These are phyloP conservation scores for Solanum tacnaense DNA, from an alignment of 257 asterid genomes.

Conservation along the genomic window DNA sequence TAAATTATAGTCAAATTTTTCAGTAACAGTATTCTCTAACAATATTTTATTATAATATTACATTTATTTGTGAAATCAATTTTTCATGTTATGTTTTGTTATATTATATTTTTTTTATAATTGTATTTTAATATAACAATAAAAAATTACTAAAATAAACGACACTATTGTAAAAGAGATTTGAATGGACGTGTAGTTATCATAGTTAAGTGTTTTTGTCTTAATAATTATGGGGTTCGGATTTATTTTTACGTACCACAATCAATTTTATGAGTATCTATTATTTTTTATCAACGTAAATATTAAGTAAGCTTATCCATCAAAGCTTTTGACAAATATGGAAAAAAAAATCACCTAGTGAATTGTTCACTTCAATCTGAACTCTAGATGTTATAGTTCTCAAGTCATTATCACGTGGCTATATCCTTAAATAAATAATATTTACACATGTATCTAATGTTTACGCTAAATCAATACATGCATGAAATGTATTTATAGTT, in stretches of 20 bases:
- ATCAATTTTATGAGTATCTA: too few species aligned
- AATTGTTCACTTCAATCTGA: background rate
- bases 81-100: background rate
- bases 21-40: background rate
- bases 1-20: too few species aligned
- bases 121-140: too few species aligned
- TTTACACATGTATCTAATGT: background rate
- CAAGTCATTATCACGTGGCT: background rate
- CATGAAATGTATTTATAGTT: background rate
- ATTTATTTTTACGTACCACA: too few species aligned
- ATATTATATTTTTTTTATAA: background rate
- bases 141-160: background rate
- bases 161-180: too few species aligned
- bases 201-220: background rate
- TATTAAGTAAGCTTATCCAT: background rate
- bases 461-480: background rate
- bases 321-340: background rate
- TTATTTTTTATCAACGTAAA: background rate
- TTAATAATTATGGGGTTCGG: too few species aligned
- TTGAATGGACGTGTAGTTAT: background rate
- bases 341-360: background rate
- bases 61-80: background rate
- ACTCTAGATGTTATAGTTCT: background rate
- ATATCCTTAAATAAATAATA: background rate
- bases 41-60: background rate